Conservation (phyloP, 2,329 filamentous ascomycete genomes). For the Ceratocystis eucalypticola region DNA sequence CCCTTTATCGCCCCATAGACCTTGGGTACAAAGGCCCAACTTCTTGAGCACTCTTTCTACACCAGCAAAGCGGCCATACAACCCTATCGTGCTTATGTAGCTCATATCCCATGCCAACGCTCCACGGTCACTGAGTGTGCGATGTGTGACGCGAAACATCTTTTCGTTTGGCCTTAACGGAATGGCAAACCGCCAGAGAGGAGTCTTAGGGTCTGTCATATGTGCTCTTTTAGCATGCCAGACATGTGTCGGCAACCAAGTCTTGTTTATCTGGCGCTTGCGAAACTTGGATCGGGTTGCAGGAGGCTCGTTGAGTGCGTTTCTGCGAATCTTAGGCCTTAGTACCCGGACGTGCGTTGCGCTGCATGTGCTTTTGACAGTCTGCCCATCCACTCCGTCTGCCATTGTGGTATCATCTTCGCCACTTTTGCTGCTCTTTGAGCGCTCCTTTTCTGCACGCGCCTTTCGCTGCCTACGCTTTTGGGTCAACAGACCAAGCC, state of each 20-base stretch:
- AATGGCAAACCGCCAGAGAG: conserved; percentile 82
- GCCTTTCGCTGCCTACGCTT: conserved; percentile 36
- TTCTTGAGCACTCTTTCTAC: conserved; percentile 53
- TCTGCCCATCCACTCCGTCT: conserved; percentile 4
- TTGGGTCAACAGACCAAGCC: conserved; percentile 49
- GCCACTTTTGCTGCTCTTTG: conserved; percentile 24
- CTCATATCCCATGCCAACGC: conserved; percentile 86
- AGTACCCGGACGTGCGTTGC: neutral
- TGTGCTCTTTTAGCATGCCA: conserved; percentile 86
- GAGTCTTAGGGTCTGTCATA: conserved; percentile 66
- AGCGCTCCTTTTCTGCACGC: conserved; percentile 25
- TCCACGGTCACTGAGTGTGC: conserved; percentile 60
- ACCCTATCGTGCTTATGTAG: conserved; percentile 74
- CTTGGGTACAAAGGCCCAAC: conserved; percentile 47
- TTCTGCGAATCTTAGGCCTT: conserved; percentile 55
- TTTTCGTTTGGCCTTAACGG: conserved; percentile 80
- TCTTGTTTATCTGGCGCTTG: conserved; percentile 76
- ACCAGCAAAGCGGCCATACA: conserved; percentile 53
- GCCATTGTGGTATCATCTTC: conserved; percentile 13
- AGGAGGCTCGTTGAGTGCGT: conserved; percentile 49
- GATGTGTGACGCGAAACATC: conserved; percentile 74
- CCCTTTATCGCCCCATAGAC: conserved; percentile 49
- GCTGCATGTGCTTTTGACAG: neutral
- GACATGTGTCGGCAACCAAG: conserved; percentile 86
- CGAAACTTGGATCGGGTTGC: conserved; percentile 54